phyloP scores from a whole-genome alignment of 75 land plant genomes.

The Picea glauca region DNA sequence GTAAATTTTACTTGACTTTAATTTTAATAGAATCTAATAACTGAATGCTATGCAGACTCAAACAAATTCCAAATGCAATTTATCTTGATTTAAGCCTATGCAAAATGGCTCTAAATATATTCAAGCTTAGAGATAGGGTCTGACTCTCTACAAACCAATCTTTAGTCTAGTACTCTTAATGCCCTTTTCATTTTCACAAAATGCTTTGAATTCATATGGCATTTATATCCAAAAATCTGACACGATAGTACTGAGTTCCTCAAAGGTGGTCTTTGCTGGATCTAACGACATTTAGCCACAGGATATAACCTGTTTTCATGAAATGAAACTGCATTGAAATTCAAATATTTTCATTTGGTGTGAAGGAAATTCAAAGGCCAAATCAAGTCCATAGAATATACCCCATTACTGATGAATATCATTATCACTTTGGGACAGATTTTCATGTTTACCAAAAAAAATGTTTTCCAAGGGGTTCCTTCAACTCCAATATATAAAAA shows the following conservation, averaged over 20 bases:
- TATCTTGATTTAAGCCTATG: no score
- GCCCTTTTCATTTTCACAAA: not conserved
- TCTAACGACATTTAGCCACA: not conserved
- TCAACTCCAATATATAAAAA: not conserved
- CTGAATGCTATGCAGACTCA: no score
- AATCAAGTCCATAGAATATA: not conserved
- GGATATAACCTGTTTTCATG: not conserved
- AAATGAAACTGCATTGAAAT: not conserved
- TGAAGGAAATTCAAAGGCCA: not conserved
- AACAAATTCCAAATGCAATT: no score
- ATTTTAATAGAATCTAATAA: no score
- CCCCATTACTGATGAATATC: not conserved
- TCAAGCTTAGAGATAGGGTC: no score
- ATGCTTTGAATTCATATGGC: not conserved
- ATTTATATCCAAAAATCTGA: not conserved
- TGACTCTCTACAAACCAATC: no score
- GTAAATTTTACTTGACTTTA: no score
- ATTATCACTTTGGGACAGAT: not conserved
- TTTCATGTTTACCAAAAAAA: not conserved
- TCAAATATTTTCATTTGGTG: not conserved
- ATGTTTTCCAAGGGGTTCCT: not conserved
- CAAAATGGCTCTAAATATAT: no score
- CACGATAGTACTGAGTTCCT: not conserved
- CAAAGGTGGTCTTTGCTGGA: not conserved
- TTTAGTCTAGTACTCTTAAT: not conserved